These are phyloP conservation scores for Drechmeria coniospora DNA, from an alignment of 2,329 filamentous ascomycete species.

Conservation along the genomic window DNA sequence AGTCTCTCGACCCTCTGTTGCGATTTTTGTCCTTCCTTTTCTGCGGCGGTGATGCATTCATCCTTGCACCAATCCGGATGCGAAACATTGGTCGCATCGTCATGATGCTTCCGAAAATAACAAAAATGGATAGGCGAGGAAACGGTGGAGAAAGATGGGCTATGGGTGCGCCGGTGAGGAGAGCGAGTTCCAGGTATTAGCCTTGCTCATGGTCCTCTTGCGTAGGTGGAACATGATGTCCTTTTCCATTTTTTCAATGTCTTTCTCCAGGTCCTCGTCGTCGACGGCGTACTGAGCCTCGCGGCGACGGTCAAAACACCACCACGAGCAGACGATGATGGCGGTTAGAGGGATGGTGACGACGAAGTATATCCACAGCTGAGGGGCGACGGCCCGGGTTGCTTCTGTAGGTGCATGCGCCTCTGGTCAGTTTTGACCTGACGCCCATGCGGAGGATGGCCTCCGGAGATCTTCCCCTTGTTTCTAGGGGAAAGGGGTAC, in stretches of 20 bases:
- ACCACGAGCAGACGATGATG: conserved; percentile 38
- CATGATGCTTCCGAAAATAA: too few species aligned
- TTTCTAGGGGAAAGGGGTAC: too few species aligned
- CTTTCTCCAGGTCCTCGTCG: conserved; percentile 35
- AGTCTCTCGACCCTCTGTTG: too few species aligned
- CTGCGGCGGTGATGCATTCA: too few species aligned
- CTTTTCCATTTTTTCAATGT: conserved; percentile 40
- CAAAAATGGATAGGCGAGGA: too few species aligned
- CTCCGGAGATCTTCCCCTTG: too few species aligned
- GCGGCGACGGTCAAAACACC: conserved; percentile 34
- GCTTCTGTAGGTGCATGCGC: neutral
- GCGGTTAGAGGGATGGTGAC: conserved; percentile 43
- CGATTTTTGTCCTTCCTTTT: too few species aligned
- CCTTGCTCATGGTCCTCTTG: conserved; percentile 40
- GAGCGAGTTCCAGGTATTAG: conserved; percentile 34
- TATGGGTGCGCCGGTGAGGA: conserved; percentile 13
- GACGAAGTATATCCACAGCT: conserved; percentile 49
- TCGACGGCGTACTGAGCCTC: conserved; percentile 32
- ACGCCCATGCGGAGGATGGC: neutral
- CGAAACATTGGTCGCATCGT: too few species aligned
- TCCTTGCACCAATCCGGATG: too few species aligned
- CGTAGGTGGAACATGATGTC: conserved; percentile 41
- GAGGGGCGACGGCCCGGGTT: conserved; percentile 3
- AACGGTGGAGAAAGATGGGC: too few species aligned
- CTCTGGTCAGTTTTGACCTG: neutral